Evolutionary conservation across 2,329 filamentous ascomycete genomes (phyloP), one percentile per base, ranked within the genome.

Genomic region (Alternaria metachromatica): DNA sequence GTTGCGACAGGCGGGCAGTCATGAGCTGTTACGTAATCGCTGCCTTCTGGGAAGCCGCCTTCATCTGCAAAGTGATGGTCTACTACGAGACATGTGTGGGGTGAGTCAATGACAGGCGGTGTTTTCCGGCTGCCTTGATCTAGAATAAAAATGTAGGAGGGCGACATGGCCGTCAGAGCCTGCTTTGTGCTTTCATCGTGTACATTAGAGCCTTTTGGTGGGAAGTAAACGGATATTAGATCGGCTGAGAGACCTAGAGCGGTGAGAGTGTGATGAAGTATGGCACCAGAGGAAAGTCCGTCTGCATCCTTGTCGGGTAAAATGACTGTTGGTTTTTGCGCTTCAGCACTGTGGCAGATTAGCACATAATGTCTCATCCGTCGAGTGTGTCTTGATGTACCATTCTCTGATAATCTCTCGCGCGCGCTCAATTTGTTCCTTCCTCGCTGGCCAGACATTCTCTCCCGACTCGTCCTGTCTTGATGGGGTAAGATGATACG

Each of bases 241-340:
- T 82, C 76, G 8, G 82, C 67, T 10, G 84, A 76, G 1, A 91
- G 82, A 2, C 89, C 89, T 0, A 92, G 84, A 2, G 87, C 78
- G 2, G 85, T 76, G 4, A 92, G 80, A 0, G 88, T 90, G 58
- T 85, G 86, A 59, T 87, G 82, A 2, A 92, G 74, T 28, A 91
- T 91, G 1, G 86, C 86, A 1, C 89, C 90, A 3, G 89, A 87
- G 3, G 86, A 86, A 4, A 92, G 80, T 0, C 89, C 90, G 75
- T 92, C 89, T 3, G 88, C 88, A 68, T 91, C 89, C 71, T 91
- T 91, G 72, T 92, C 89, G 0, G 90, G 90, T 0, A 91, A 83
- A 13, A 92, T 87, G 18, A 91, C 76, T 1, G 85, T 87, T 37
- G 79, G 82, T 60, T 87, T 82, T 10, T 83, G 78, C 11, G 86